Percentiles rank a stretch among this genome's conserved stretches.
Evolutionary conservation across 139 green algal species (phyloP).

Genomic region (Astrephomene gubernaculifera): DNA sequence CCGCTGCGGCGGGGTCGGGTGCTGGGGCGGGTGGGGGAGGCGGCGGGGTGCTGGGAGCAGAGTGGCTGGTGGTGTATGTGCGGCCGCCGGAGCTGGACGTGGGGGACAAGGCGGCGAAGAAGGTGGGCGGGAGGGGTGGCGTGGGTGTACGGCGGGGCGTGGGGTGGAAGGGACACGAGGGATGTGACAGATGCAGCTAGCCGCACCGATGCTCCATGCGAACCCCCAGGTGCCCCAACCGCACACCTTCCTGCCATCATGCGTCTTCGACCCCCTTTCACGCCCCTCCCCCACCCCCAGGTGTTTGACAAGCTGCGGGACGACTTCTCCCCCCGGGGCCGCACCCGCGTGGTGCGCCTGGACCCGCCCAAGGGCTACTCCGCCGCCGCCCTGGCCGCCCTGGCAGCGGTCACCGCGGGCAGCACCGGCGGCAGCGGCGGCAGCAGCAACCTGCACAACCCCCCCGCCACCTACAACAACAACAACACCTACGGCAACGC

Average conservation of each 20-base stretch:
- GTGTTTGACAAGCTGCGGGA: conserved; percentile 78
- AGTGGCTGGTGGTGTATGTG: conserved; percentile 81
- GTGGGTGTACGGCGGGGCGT: neutral
- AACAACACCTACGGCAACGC: too few species aligned
- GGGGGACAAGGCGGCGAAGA: conserved; percentile 50
- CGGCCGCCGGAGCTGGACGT: conserved; percentile 62
- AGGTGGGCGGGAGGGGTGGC: neutral
- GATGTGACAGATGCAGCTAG: too few species aligned
- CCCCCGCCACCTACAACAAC: too few species aligned
- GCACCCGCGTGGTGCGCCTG: conserved; percentile 37
- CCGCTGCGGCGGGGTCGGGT: neutral
- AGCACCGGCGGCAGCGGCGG: neutral
- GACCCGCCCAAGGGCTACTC: conserved; percentile 37
- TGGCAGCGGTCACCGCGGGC: neutral
- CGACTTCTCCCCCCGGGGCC: conserved; percentile 66
- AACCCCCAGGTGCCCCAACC: too few species aligned
- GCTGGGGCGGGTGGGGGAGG: too few species aligned
- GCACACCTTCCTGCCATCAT: too few species aligned
- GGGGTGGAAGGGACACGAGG: neutral
- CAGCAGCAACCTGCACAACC: neutral
- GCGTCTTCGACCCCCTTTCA: too few species aligned
- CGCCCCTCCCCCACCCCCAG: conserved; percentile 8
- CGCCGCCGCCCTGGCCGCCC: neutral
- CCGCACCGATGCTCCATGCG: too few species aligned
- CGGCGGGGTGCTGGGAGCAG: conserved; percentile 44